Percentiles rank a stretch among this genome's conserved stretches.
Conservation (phyloP, 441 rosid species). For the Biscutella laevigata region DNA sequence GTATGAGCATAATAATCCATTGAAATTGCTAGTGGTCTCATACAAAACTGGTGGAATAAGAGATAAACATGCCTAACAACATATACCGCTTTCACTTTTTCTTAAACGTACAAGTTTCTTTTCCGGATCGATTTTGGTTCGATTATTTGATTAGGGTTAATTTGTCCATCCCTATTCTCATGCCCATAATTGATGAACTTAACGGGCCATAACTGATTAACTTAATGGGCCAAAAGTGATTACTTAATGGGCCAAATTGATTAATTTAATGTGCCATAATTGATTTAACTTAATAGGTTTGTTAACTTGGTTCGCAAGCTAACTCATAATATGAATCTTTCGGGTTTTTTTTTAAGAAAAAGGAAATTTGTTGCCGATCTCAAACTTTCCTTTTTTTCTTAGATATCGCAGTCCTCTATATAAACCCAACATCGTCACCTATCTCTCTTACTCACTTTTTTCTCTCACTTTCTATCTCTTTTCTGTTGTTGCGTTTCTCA, state of each 20-base stretch:
- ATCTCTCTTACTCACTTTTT: not conserved
- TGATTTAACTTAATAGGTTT: not conserved
- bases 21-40: not conserved
- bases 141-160: too few species aligned
- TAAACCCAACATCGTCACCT: not conserved
- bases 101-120: too few species aligned
- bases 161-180: too few species aligned
- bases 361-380: not conserved
- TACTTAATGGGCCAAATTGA: too few species aligned
- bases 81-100: too few species aligned
- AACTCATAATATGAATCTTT: not conserved
- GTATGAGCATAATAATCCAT: not conserved
- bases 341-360: not conserved
- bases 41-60: too few species aligned
- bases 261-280: not conserved
- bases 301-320: slow-evolving; percentile 1
- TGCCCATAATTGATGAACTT: too few species aligned
- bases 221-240: too few species aligned
- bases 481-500: not conserved
- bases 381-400: not conserved
- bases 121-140: too few species aligned
- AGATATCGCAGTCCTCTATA: not conserved
- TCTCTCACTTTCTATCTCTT: not conserved
- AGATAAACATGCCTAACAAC: too few species aligned
- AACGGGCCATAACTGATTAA: too few species aligned